These are phyloP conservation scores for Ogataea polymorpha DNA, from an alignment of 805 yeast species.

Conservation along the genomic window DNA sequence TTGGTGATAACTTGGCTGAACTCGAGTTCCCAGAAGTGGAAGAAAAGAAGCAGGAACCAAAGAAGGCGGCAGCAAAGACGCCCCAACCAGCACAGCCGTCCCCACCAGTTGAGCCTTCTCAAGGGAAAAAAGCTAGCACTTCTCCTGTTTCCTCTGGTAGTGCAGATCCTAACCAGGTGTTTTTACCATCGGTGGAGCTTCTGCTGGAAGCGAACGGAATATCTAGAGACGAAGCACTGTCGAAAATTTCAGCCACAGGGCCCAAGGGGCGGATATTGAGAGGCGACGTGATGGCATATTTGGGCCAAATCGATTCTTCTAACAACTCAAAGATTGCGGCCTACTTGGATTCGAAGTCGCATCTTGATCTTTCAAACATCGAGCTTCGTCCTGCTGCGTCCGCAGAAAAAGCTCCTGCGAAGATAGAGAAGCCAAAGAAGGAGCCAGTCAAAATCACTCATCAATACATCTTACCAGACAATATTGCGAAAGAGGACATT, in stretches of 20 bases:
- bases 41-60: slow-evolving; percentile 21
- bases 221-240: slow-evolving; percentile 65
- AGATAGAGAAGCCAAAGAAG: slow-evolving; percentile 28
- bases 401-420: slow-evolving; percentile 15
- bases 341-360: slow-evolving; percentile 53
- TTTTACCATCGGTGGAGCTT: slow-evolving; percentile 76
- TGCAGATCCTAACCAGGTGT: slow-evolving; percentile 65
- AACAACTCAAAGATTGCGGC: slow-evolving; percentile 52
- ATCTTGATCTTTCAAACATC: slow-evolving; percentile 72
- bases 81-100: slow-evolving; percentile 19
- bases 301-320: slow-evolving; percentile 67
- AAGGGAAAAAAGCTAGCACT: slow-evolving; percentile 2
- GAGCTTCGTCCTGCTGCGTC: slow-evolving; percentile 34
- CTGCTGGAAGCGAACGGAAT: slow-evolving; percentile 61
- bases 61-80: slow-evolving; percentile 18
- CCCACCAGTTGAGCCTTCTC: slow-evolving; percentile 18
- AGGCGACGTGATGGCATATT: slow-evolving; percentile 85
- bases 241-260: slow-evolving; percentile 78
- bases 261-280: slow-evolving; percentile 83
- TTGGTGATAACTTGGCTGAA: slow-evolving; percentile 72
- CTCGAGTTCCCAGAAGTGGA: slow-evolving; percentile 56
- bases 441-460: slow-evolving; percentile 35
- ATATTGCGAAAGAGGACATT: slow-evolving; percentile 30
- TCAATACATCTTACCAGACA: slow-evolving; percentile 30
- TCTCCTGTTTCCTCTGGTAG: slow-evolving; percentile 24